Percentiles rank a stretch among this genome's conserved stretches.
Evolutionary conservation across 2,329 filamentous ascomycete species (phyloP).

Genomic region (Sporothrix schenckii): DNA sequence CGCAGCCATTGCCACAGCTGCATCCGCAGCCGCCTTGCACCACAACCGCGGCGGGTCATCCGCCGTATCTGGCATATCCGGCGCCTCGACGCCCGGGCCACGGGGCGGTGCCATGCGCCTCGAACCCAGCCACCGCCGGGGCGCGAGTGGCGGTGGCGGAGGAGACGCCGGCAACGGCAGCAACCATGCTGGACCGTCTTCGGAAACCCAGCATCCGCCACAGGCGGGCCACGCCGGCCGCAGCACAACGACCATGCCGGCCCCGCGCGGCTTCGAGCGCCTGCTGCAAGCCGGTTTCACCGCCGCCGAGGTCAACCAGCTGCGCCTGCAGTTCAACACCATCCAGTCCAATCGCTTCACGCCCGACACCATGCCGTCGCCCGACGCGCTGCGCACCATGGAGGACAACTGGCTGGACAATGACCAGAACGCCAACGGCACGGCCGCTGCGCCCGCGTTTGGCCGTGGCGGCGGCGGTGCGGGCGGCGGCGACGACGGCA

Average conservation of each 20-base stretch:
- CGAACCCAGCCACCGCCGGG: conserved; percentile 23
- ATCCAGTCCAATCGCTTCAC: conserved; percentile 82
- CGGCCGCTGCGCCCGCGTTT: conserved; percentile 39
- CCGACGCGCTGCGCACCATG: conserved; percentile 71
- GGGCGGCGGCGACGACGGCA: conserved; percentile 41
- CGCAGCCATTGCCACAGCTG: conserved; percentile 40
- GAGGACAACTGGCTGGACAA: conserved; percentile 92
- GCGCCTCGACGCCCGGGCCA: not conserved
- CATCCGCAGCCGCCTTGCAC: not conserved
- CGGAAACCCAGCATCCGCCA: no score
- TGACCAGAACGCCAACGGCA: conserved; percentile 48
- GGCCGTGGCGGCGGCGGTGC: conserved; percentile 47
- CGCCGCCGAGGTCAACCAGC: conserved; percentile 75
- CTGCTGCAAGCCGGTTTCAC: conserved; percentile 82
- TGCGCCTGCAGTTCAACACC: conserved; percentile 85
- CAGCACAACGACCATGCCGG: conserved; percentile 48
- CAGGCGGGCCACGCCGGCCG: not conserved
- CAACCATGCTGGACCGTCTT: not conserved
- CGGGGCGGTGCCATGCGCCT: conserved; percentile 17
- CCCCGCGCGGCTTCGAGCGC: conserved; percentile 83
- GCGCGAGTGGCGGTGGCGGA: not conserved
- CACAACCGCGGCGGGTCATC: not conserved
- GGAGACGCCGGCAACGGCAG: not conserved
- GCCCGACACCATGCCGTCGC: conserved; percentile 84
- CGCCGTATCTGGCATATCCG: not conserved